Conservation (phyloP, 208 protist species). For the Phytomonas serpens region DNA sequence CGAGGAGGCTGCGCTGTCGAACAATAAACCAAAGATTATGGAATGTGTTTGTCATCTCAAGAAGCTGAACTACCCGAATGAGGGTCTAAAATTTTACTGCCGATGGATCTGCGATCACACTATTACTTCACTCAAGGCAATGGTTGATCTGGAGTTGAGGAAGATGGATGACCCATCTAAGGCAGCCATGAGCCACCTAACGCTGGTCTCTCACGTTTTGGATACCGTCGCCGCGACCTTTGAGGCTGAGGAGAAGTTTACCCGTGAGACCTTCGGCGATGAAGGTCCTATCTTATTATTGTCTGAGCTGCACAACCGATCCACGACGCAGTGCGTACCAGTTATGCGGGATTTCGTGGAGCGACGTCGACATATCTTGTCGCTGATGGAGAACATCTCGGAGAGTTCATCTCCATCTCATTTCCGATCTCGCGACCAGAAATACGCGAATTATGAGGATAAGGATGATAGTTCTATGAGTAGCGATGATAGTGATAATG, state of each 20-base stretch:
- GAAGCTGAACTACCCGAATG: constrained; percentile 30
- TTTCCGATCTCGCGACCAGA: constrained; percentile 1
- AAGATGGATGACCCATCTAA: constrained; percentile 62
- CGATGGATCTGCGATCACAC: constrained; percentile 63
- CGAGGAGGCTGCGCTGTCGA: constrained; percentile 23
- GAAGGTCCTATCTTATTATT: constrained; percentile 45
- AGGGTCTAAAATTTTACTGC: constrained; percentile 44
- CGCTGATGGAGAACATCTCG: neutral
- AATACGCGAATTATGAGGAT: too few relatives aligned
- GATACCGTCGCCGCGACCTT: constrained; percentile 73
- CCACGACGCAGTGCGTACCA: constrained; percentile 67
- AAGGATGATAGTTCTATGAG: too few relatives aligned
- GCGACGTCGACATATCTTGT: constrained; percentile 39
- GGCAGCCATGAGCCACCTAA: constrained; percentile 63
- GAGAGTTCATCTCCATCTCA: constrained; percentile 1
- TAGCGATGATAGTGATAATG: too few relatives aligned
- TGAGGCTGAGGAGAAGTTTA: constrained; percentile 68
- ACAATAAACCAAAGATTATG: constrained; percentile 74
- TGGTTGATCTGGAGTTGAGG: constrained; percentile 58
- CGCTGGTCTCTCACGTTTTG: constrained; percentile 66
- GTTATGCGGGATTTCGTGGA: constrained; percentile 67
- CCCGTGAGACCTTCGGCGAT: constrained; percentile 42
- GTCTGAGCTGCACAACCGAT: constrained; percentile 44
- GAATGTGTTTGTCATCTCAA: constrained; percentile 34
- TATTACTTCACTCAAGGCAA: constrained; percentile 36